phyloP scores from a whole-genome alignment of 345 rosid species.

The Noccaea bulbosa region DNA sequence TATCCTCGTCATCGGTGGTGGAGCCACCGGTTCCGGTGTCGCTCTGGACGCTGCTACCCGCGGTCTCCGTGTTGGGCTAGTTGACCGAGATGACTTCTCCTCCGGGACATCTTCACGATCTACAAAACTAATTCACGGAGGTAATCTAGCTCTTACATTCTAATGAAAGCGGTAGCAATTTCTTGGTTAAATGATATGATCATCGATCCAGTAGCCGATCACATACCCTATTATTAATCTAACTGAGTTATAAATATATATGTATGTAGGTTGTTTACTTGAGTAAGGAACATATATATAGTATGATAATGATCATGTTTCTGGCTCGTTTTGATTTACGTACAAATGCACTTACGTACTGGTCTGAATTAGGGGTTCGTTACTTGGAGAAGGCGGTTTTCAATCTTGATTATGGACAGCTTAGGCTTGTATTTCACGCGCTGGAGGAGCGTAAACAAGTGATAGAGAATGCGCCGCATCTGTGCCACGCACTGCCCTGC shows the following conservation, averaged over 20 bases:
- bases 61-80: constrained; percentile 89
- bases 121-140: constrained; percentile 97
- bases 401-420: constrained; percentile 89
- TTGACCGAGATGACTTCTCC: constrained; percentile 94
- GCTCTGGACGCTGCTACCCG: constrained; percentile 93
- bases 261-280: no score
- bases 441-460: constrained; percentile 93
- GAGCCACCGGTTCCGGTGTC: constrained; percentile 93
- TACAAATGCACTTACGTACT: no score
- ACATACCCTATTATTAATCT: no score
- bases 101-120: constrained; percentile 97
- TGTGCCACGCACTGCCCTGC: constrained; percentile 94
- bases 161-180: background rate
- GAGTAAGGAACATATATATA: no score
- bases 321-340: background rate
- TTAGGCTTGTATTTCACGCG: constrained; percentile 93
- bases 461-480: constrained; percentile 94
- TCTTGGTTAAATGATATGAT: no score
- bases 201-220: no score
- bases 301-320: background rate
- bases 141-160: no score
- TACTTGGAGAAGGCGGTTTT: constrained; percentile 98
- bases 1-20: constrained; percentile 84
- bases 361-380: constrained; percentile 66
- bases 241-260: no score